Base-by-base conservation (phyloP, 139 green algal species). In the Chlorella ohadii region DNA sequence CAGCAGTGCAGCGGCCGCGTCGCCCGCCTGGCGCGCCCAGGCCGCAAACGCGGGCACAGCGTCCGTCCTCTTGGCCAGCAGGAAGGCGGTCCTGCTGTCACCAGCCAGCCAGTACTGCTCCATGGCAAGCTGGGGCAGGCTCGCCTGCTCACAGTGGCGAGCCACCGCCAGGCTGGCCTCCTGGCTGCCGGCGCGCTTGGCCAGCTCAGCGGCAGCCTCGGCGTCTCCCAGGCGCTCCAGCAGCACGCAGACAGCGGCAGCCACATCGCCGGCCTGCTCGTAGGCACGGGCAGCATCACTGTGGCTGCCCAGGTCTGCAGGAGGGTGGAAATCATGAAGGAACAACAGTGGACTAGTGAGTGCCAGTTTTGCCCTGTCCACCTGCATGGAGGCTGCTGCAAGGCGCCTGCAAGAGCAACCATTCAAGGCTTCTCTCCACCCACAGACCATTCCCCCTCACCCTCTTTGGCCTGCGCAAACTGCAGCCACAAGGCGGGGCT, bases 391-490 rank as follows among this genome's bases (percentile, higher is more conserved):
- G n/a, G n/a, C n/a, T n/a, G n/a, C n/a, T n/a, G n/a, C n/a, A n/a
- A n/a, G n/a, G n/a, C n/a, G 16, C 22, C 28, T 23, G 64, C 64
- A 71, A 31, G 3, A n/a, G 13, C 20, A 31, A 31, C 7, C 59
- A 16, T 13, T 1, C 27, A 1, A 31, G 7, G 59, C 20, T 31
- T 28, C 3, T 2, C 23, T 7, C 16, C 28, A 33, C 11, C 28
- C 20, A 66, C 59, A 31, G 23, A 16, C 23, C 25, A 23, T 19
- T 9, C 31, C 27, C 9, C 25, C 79, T 79, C 36, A 83, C 85
- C 76, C 85, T 97, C 94, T 87, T 97, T 96, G 41, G 91, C 94
- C 87, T 93, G 92, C 3, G 92, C 93, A 74, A 89, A 95, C 85
- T 94, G 87, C 79, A 94, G 86, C 81, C 94, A 93, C 80, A 96